Evolutionary conservation across 352 stramenopile genomes (phyloP).

Genomic region (Pilasporangium apinafurcum): DNA sequence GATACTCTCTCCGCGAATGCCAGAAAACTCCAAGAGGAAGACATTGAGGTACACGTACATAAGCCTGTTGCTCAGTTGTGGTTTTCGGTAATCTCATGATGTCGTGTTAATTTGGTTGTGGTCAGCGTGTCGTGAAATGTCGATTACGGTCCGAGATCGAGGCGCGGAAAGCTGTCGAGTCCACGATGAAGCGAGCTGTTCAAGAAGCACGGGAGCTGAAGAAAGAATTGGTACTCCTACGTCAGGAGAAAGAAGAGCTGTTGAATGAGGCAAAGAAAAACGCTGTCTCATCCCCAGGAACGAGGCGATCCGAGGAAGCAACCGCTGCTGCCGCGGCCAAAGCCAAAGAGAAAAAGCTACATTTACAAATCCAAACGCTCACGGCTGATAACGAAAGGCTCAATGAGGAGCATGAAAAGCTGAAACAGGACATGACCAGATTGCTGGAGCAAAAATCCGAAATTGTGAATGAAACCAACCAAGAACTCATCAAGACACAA

Average conservation of each 20-base stretch:
- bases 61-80: background rate
- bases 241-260: constrained; percentile 66
- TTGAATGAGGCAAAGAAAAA: constrained; percentile 10
- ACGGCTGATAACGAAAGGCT: constrained; percentile 9
- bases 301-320: constrained; percentile 8
- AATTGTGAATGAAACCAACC: constrained; percentile 7
- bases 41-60: constrained; percentile 36
- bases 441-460: constrained; percentile 13
- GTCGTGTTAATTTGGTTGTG: background rate
- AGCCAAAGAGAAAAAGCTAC: constrained; percentile 26
- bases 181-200: constrained; percentile 69
- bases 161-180: constrained; percentile 59
- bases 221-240: constrained; percentile 68
- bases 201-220: constrained; percentile 68
- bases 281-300: constrained; percentile 1
- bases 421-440: constrained; percentile 29
- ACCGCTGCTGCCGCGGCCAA: constrained; percentile 10
- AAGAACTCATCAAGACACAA: constrained; percentile 15
- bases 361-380: constrained; percentile 21
- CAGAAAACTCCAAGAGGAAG: constrained; percentile 51
- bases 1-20: constrained; percentile 31
- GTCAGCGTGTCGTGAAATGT: constrained; percentile 69
- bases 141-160: constrained; percentile 69
- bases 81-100: background rate
- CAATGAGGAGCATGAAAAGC: constrained; percentile 3